A percentile compares a stretch with the other conserved stretches of the same genome.
These are phyloP conservation scores for Trichophyton rubrum DNA, from an alignment of 2,329 filamentous ascomycete species.

Conservation along the genomic window DNA sequence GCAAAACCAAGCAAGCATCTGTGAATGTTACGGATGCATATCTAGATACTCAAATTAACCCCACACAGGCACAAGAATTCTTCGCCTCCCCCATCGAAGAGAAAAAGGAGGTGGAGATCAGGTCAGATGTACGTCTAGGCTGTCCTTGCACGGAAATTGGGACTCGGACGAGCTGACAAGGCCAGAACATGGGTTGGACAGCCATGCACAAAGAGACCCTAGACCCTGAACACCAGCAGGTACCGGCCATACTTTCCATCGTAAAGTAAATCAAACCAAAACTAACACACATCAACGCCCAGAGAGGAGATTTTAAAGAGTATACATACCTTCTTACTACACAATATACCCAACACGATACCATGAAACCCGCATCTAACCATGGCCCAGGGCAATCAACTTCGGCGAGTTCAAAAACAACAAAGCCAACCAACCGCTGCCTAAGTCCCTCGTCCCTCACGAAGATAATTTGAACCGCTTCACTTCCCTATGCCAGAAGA, in stretches of 20 bases:
- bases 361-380: background rate
- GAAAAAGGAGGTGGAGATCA: conserved; percentile 63
- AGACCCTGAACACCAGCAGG: conserved; percentile 70
- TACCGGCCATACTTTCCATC: conserved; percentile 28
- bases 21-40: background rate
- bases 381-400: conserved; percentile 63
- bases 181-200: conserved; percentile 77
- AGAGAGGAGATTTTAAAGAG: conserved; percentile 85
- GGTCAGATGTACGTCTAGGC: conserved; percentile 40
- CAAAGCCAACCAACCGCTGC: conserved; percentile 65
- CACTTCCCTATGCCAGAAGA: conserved; percentile 53
- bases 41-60: background rate
- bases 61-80: conserved; percentile 53
- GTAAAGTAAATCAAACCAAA: background rate
- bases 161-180: conserved; percentile 2
- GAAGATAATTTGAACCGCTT: conserved; percentile 55
- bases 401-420: conserved; percentile 62
- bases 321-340: conserved; percentile 24
- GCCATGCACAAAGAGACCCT: conserved; percentile 79
- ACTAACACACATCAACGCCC: background rate
- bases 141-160: background rate
- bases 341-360: too few relatives aligned
- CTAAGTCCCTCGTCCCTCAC: conserved; percentile 47
- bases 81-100: conserved; percentile 59
- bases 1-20: background rate